phyloP scores from a whole-genome alignment of 805 yeast species.

The Cyberlindnera sargentensis region DNA sequence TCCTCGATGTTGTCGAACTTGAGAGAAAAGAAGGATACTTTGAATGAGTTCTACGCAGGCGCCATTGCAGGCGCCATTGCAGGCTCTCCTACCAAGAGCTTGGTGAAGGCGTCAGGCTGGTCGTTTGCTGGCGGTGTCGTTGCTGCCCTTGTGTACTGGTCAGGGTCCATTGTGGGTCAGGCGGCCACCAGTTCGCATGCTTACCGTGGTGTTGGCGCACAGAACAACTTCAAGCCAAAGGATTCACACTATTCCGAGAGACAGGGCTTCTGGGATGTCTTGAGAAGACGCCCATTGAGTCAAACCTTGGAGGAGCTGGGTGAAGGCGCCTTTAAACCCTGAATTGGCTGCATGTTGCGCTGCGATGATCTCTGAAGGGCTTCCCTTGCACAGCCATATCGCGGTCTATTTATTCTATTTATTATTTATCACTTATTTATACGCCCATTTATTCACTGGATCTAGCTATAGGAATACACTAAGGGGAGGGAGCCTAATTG shows the following conservation, averaged over 20 bases:
- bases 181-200: conserved; percentile 34
- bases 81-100: conserved; percentile 28
- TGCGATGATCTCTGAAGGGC: background rate
- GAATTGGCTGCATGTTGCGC: background rate
- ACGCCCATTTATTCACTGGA: background rate
- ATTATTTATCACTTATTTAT: background rate
- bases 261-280: conserved; percentile 74
- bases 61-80: conserved; percentile 37
- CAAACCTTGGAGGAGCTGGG: conserved; percentile 76
- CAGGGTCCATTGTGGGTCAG: conserved; percentile 30
- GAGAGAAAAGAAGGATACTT: conserved; percentile 55
- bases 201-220: conserved; percentile 20
- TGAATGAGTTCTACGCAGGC: conserved; percentile 48
- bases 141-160: conserved; percentile 46
- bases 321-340: conserved; percentile 22
- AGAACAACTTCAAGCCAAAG: conserved; percentile 23
- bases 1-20: conserved; percentile 47
- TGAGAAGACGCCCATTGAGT: conserved; percentile 73
- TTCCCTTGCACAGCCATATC: background rate
- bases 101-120: conserved; percentile 39
- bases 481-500: too few relatives aligned
- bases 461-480: too few relatives aligned
- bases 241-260: conserved; percentile 22
- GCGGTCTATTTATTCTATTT: background rate
- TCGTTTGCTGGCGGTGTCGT: conserved; percentile 36